phyloP scores from a whole-genome alignment of 108 stramenopile species.

The Aureococcus anophagefferens region DNA sequence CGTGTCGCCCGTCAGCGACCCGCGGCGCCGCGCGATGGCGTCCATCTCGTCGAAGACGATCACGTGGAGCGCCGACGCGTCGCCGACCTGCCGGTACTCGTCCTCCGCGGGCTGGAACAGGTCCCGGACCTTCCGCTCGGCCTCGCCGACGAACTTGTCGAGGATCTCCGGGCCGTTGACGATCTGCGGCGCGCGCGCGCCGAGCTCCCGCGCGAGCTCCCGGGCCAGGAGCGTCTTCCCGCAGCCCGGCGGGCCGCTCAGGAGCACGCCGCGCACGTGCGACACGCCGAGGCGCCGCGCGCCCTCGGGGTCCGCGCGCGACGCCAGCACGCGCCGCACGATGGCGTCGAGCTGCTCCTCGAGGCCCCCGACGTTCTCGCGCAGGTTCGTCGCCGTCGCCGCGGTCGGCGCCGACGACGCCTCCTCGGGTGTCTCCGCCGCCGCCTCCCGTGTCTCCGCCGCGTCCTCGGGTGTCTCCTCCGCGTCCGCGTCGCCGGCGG shows the following conservation, averaged over 20 bases:
- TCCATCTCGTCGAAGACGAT: conserved; percentile 97
- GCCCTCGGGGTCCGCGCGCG: conserved; percentile 65
- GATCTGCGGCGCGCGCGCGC: conserved; percentile 82
- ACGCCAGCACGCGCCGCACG: conserved; percentile 60
- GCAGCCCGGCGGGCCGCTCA: conserved; percentile 74
- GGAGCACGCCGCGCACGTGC: conserved; percentile 67
- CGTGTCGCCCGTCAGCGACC: conserved; percentile 33
- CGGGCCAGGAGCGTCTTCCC: conserved; percentile 83
- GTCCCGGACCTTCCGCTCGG: conserved; percentile 74
- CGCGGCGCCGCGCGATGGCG: conserved; percentile 67
- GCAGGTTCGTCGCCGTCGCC: background rate
- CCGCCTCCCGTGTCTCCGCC: too few species aligned
- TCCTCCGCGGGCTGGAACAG: conserved; percentile 89
- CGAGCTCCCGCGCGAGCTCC: conserved; percentile 72
- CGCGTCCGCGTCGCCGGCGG: background rate
- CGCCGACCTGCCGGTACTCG: conserved; percentile 59
- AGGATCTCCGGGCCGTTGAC: conserved; percentile 86
- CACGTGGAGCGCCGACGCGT: conserved; percentile 74
- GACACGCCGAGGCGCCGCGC: conserved; percentile 67
- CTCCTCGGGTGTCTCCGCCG: too few species aligned
- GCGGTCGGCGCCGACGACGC: background rate
- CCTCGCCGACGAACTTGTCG: conserved; percentile 91
- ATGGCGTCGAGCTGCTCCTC: conserved; percentile 56
- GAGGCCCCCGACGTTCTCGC: conserved; percentile 47
- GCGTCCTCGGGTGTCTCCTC: background rate